phyloP scores from a whole-genome alignment of 352 stramenopile species.

The Pythium guiyangense region DNA sequence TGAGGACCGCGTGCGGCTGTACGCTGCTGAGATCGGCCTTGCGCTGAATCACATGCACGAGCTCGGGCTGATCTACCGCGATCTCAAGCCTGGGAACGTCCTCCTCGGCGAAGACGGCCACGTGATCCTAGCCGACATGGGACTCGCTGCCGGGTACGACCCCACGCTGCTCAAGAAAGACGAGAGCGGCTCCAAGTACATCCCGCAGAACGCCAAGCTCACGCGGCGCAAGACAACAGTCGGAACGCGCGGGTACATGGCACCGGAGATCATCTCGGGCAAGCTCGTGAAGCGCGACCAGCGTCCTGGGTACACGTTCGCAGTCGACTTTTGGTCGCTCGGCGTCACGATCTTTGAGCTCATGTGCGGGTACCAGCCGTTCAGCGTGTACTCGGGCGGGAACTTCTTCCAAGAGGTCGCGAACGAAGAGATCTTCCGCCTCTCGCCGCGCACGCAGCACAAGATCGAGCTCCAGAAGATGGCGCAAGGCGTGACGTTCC shows the following conservation, averaged over 20 bases:
- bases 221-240: constrained; percentile 80
- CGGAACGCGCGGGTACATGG: constrained; percentile 88
- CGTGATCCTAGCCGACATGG: constrained; percentile 89
- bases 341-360: constrained; percentile 87
- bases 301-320: constrained; percentile 69
- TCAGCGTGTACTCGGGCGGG: constrained; percentile 59
- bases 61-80: constrained; percentile 82
- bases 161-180: constrained; percentile 46
- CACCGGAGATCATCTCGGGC: constrained; percentile 87
- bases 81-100: constrained; percentile 89
- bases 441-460: constrained; percentile 69
- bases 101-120: constrained; percentile 86
- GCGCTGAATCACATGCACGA: constrained; percentile 87
- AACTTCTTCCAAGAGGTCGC: constrained; percentile 79
- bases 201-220: constrained; percentile 47
- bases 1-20: constrained; percentile 74
- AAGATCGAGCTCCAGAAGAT: constrained; percentile 83
- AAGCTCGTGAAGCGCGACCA: constrained; percentile 80
- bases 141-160: constrained; percentile 66
- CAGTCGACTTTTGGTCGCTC: constrained; percentile 82
- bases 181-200: constrained; percentile 43
- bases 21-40: constrained; percentile 81
- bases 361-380: constrained; percentile 83
- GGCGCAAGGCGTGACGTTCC: constrained; percentile 60
- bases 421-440: constrained; percentile 70